Evolutionary conservation across 208 protist species (phyloP).

Genomic region (Acanthamoeba royreba): DNA sequence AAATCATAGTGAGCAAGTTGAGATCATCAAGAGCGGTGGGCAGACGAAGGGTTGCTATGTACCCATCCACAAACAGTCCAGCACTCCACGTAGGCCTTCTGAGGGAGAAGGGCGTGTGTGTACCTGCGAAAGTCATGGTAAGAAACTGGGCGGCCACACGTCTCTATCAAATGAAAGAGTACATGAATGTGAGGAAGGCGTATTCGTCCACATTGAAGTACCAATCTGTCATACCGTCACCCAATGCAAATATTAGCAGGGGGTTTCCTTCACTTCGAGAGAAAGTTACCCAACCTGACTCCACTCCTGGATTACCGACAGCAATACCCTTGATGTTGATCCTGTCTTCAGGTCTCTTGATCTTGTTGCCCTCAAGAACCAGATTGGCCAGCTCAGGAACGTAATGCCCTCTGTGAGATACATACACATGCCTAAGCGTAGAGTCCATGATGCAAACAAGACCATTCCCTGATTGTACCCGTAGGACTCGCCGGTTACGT

Average conservation of each 20-base stretch:
- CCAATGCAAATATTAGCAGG: too few species aligned
- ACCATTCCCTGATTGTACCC: conserved; percentile 1
- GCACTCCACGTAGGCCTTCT: background rate
- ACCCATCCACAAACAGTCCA: background rate
- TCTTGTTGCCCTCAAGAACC: background rate
- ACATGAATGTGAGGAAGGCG: background rate
- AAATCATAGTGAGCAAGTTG: too few species aligned
- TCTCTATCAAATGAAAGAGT: background rate
- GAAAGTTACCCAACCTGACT: background rate
- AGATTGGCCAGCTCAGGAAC: background rate
- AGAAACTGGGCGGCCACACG: too few species aligned
- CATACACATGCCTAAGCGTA: too few species aligned
- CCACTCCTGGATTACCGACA: background rate
- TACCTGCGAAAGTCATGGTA: background rate
- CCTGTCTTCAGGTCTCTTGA: background rate
- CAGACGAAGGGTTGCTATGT: background rate
- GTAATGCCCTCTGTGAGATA: background rate
- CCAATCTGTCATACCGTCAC: background rate
- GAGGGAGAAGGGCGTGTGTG: background rate
- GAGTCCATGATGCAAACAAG: too few species aligned
- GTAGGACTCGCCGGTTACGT: conserved; percentile 65
- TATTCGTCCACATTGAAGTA: background rate
- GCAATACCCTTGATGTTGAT: background rate
- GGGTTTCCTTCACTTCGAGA: too few species aligned
- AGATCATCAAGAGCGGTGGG: background rate